phyloP scores from a whole-genome alignment of 2,329 filamentous ascomycete genomes.

The Colletotrichum somersetense region DNA sequence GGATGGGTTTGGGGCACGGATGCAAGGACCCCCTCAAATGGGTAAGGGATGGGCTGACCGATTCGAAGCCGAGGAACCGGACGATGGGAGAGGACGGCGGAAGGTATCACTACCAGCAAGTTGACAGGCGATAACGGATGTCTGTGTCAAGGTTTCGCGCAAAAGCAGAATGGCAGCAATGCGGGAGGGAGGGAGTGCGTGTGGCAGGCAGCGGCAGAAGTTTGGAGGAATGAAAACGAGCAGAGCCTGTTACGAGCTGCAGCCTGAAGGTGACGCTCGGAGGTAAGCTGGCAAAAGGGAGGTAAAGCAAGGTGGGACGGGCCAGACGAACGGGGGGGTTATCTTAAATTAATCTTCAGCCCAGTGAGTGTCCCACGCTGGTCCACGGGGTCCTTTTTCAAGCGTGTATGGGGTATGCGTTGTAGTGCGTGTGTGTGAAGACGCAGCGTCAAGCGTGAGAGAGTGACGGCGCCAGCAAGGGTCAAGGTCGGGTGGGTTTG shows the following conservation, averaged over 20 bases:
- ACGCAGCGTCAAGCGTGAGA: conserved; percentile 1
- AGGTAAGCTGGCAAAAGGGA: conserved; percentile 20
- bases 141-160: conserved; percentile 16
- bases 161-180: conserved; percentile 11
- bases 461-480: conserved; percentile 15
- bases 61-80: conserved; percentile 1
- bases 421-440: neutral
- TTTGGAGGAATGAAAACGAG: conserved; percentile 25
- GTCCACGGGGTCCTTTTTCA: conserved; percentile 29
- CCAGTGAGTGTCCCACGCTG: conserved; percentile 23
- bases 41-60: neutral
- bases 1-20: conserved; percentile 1
- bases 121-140: conserved; percentile 8
- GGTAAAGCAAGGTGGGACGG: conserved; percentile 18
- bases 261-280: conserved; percentile 41
- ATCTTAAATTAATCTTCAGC: conserved; percentile 39
- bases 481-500: conserved; percentile 18
- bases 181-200: conserved; percentile 12
- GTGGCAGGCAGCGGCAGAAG: conserved; percentile 13
- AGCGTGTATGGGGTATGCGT: conserved; percentile 6
- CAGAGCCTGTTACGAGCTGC: conserved; percentile 35
- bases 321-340: conserved; percentile 40
- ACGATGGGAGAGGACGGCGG: neutral
- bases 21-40: neutral
- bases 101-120: conserved; percentile 4